Base-by-base conservation (phyloP, 176 grass and related monocot species). In the Avena atlantica region DNA sequence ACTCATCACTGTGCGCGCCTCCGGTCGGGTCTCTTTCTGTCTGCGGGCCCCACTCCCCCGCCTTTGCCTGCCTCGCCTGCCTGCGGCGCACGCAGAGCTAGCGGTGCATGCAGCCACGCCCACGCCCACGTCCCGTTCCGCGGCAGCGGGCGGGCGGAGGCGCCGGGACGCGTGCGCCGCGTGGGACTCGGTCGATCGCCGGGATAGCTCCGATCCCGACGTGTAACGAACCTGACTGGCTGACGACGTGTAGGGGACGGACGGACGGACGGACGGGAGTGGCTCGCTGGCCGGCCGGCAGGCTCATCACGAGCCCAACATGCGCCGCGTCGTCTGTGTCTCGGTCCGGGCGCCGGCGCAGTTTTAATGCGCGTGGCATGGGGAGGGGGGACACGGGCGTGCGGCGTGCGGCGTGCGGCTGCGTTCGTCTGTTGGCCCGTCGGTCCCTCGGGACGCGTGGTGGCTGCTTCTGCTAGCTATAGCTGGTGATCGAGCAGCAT, bases 221-320 rank as follows among this genome's bases (percentile, higher is more conserved):
- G 88, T 57, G 49, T 67, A 89, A 85, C 88, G 78, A 82, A 90
- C 88, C 60, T 40, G 10, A 61, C 58, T 58, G 55, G 55, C 17
- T 13, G 27, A 8, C 58, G 40, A 29, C 59, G 78, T 48, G 42
- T 42, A 42, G 70, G 70, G 70, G 10, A 72, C 60, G 78, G 73
- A 19, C 70, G 65, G 73, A 19, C 70, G 65, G 37, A 40, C 6
- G 6, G 40, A 42, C 64, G 21, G 6, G 24, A 68, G 65, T 17
- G 27, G 65, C n/a, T 12, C 0, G 20, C 37, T 1, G 37, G 37
- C 37, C 37, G 37, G 40, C 40, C 40, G 8, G 50, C 3, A 3
- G 31, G 3, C 10, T 11, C 19, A 9, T 15, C 63, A 24, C 23
- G 11, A 25, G 27, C 27, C 27, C 58, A 23, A 61, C 58, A 61